Evolutionary conservation across 345 rosid genomes (phyloP), one percentile per base, ranked within the genome.

Genomic region (Hevea brasiliensis): DNA sequence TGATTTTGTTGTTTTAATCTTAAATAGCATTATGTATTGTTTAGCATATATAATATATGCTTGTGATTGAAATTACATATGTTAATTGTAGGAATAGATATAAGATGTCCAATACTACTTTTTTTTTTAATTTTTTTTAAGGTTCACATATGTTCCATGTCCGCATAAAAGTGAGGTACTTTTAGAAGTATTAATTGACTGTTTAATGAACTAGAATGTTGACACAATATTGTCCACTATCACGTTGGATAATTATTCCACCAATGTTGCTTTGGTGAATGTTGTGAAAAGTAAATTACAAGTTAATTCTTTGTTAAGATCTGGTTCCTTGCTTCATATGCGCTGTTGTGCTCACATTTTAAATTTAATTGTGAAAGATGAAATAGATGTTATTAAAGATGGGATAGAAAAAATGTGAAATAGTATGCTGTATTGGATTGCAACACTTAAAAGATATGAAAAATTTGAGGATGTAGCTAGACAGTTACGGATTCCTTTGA

Each of bases 341-440:
- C n/a, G n/a, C n/a, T n/a, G n/a, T n/a, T n/a, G n/a, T n/a, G n/a
- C n/a, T n/a, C 61, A 75, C 40, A 55, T 81, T 13, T 62, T 81
- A 3, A 75, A 69, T 24, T 37, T 68, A 13, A 72, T 79, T 48
- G 77, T 65, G 4, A 64, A 69, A 8, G 63, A 72, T 61, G 76
- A 70, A 1, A n/a, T 76, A 6, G 27, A 74, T 23, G 29, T 64
- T 7, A 72, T 73, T 44, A 54, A 21, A 2, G 48, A 15, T 40
- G 32, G 13, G 3, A 72, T 70, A 17, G 78, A 44, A n/a, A 79
- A 68, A 14, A 70, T 72, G 40, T 64, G 70, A 5, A 64, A 79
- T 29, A 67, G 66, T 41, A 72, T 80, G 8, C 24, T 35, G 1
- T 79, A 21, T 66, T 79, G 70, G 66, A 72, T 23, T 18, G 42